Evolutionary conservation across 768 basidiomycete species (phyloP).

Genomic region (Phanerochaete sordida): DNA sequence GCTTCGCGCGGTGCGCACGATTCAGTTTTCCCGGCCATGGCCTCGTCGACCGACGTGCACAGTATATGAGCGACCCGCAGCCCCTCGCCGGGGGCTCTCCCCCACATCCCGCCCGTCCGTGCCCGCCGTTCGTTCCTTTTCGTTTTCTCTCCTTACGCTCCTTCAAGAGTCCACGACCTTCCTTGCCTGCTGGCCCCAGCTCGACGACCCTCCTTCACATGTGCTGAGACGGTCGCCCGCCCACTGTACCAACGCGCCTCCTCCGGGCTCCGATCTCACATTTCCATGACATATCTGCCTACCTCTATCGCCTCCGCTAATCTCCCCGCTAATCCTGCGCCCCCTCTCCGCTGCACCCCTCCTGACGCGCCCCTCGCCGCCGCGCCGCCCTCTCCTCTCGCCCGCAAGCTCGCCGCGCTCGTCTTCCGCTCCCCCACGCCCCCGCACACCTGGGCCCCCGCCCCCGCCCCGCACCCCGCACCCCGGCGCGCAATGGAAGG

Average conservation of each 20-base stretch:
- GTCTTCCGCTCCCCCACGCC: conserved; percentile 3
- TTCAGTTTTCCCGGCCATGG: conserved; percentile 21
- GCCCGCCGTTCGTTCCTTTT: conserved; percentile 9
- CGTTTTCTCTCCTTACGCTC: conserved; percentile 6
- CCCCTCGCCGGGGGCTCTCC: no score
- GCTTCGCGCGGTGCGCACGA: conserved; percentile 11
- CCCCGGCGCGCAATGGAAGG: conserved; percentile 1
- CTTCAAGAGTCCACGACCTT: conserved; percentile 7
- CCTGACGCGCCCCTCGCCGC: conserved; percentile 4
- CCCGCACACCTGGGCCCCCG: background rate
- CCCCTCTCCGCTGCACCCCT: conserved; percentile 5
- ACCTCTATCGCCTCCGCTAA: conserved; percentile 16
- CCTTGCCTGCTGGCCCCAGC: conserved; percentile 2
- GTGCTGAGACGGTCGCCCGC: conserved; percentile 22
- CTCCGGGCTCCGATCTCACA: conserved; percentile 16
- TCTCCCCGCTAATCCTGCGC: conserved; percentile 13
- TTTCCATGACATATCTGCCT: conserved; percentile 23
- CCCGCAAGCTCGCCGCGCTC: background rate
- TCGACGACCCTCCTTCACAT: conserved; percentile 8
- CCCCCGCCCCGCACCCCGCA: background rate
- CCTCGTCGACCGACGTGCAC: conserved; percentile 15
- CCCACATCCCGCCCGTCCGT: conserved; percentile 2
- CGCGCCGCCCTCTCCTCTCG: background rate
- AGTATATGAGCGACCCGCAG: conserved; percentile 23
- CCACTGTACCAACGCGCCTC: conserved; percentile 23